A percentile compares a stretch with the other conserved stretches of the same genome.
Conservation (phyloP, 306 rosid genomes). For the Glycine soja region DNA sequence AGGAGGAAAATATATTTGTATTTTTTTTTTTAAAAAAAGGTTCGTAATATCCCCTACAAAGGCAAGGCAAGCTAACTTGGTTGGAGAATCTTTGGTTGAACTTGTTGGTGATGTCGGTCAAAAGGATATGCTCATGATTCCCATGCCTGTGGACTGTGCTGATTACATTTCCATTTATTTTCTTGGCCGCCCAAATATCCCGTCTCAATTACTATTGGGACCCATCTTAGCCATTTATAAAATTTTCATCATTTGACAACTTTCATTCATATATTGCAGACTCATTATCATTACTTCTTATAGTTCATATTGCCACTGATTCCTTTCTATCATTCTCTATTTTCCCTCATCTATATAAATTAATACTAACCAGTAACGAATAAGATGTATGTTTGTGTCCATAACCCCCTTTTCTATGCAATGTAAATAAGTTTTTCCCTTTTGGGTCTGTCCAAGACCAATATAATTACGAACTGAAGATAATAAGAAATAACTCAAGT, state of each 20-base stretch:
- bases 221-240: constrained; percentile 30
- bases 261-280: neutral
- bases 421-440: neutral
- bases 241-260: constrained; percentile 2
- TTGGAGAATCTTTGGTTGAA: constrained; percentile 32
- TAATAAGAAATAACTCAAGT: neutral
- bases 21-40: neutral
- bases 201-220: constrained; percentile 27
- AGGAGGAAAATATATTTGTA: constrained; percentile 10
- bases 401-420: neutral
- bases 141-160: constrained; percentile 6
- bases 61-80: constrained; percentile 17
- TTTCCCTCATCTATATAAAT: neutral
- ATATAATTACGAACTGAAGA: neutral
- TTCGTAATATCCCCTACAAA: neutral
- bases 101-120: neutral
- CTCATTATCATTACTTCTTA: neutral
- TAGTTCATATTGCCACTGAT: neutral
- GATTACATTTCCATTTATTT: constrained; percentile 38
- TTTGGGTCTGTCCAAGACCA: neutral
- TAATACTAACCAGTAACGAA: neutral
- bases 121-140: constrained; percentile 40
- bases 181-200: constrained; percentile 16
- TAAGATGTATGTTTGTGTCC: neutral
- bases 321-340: neutral